Base-by-base conservation (phyloP, 2,329 filamentous ascomycete species). In the Xylariaceae sp. region DNA sequence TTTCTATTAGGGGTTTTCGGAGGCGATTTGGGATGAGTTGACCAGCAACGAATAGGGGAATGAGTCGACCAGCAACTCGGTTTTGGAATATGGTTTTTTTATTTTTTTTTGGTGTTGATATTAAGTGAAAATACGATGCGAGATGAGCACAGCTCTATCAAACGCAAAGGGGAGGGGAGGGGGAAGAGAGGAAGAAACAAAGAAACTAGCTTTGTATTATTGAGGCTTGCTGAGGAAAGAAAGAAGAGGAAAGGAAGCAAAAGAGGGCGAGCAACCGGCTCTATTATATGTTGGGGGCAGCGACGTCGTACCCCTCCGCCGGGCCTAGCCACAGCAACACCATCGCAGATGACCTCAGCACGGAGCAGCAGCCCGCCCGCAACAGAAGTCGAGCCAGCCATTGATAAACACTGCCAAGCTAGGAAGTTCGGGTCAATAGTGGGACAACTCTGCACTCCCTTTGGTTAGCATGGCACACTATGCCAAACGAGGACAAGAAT, bases 161-260 rank as follows among this genome's bases (percentile, higher is more conserved):
- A 66, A 68, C 68, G 72, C 73, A 73, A 73, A 79, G 82, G 79
- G 76, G 79, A 76, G 84, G 72, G 69, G 70, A 69, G 66, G 66
- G 70, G 74, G 71, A 72, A 71, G 67, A 71, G 78, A 80, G 82
- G 77, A 76, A 79, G 78, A 75, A 30, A 30, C 23, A 30, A 30
- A 30, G 23, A 30, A 30, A 78, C 77, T 74, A 77, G 78, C 78
- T 80, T 79, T 80, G 72, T 74, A 72, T 69, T 70, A 76, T 80
- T 80, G 75, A 79, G 77, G 78, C 85, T 88, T 88, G 86, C 86
- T 87, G 81, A 80, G 80, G 85, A 85, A 70, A 76, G 75, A 74
- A 77, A 77, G 76, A 73, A 76, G 76, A 69, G 67, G 74, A 75
- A 75, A 71, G 71, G 69, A 10, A n/a, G 15, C 69, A 71, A 63